These are phyloP conservation scores for Rhizophagus prolifer DNA, from an alignment of 192 early-diverging fungal species.

Conservation along the genomic window DNA sequence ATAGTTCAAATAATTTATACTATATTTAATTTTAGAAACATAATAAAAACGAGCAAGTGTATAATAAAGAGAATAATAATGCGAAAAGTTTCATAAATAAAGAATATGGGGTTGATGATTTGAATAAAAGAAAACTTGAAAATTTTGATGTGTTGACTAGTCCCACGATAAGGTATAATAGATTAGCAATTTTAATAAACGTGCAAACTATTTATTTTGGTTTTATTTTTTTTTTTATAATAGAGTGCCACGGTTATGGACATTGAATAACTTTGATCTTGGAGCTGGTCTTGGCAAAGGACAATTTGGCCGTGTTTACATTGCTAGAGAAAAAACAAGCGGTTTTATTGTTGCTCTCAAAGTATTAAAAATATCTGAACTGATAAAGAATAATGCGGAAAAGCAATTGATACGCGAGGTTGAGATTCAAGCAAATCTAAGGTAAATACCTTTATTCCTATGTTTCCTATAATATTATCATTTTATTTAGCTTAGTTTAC, in stretches of 20 bases:
- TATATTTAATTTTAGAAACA: too few species aligned
- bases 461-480: too few species aligned
- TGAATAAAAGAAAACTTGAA: too few species aligned
- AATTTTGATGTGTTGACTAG: too few species aligned
- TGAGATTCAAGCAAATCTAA: constrained; percentile 83
- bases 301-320: constrained; percentile 95
- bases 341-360: constrained; percentile 93
- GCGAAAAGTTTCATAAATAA: too few species aligned
- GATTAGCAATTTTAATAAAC: too few species aligned
- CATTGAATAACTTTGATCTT: constrained; percentile 81
- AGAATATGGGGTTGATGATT: too few species aligned
- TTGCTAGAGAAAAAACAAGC: constrained; percentile 83
- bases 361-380: constrained; percentile 82
- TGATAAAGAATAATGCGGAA: constrained; percentile 74
- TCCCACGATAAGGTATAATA: too few species aligned
- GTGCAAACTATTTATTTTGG: too few species aligned
- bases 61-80: too few species aligned
- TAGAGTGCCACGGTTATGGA: not conserved
- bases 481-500: not conserved
- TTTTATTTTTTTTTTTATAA: not conserved
- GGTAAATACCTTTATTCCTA: constrained; percentile 27
- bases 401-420: constrained; percentile 92
- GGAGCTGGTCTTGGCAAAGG: constrained; percentile 87
- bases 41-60: too few species aligned
- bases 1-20: too few species aligned